These are phyloP conservation scores for Xylariaceae sp. DNA, from an alignment of 2,329 filamentous ascomycete genomes.

Conservation along the genomic window DNA sequence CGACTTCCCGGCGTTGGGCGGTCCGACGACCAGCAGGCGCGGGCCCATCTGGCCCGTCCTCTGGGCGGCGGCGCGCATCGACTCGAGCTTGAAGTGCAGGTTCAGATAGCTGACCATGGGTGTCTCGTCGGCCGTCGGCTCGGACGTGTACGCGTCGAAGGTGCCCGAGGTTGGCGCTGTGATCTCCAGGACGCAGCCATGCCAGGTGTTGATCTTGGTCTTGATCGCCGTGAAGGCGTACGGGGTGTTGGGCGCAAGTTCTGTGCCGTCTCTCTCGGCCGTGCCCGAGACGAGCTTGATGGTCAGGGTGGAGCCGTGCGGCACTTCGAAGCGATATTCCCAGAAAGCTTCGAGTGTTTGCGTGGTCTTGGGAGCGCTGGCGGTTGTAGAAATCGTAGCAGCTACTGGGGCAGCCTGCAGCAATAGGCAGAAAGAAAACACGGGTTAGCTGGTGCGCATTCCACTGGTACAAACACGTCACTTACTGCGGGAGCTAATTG, in stretches of 20 bases:
- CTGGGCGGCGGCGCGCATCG: slow-evolving; percentile 58
- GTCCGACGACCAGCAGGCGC: slow-evolving; percentile 77
- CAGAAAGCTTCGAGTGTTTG: slow-evolving; percentile 55
- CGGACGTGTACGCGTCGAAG: slow-evolving; percentile 51
- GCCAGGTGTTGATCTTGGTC: slow-evolving; percentile 86
- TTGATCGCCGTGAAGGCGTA: slow-evolving; percentile 81
- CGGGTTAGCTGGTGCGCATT: not conserved
- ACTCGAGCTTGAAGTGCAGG: slow-evolving; percentile 79
- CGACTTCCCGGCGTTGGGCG: slow-evolving; percentile 76
- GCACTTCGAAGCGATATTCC: slow-evolving; percentile 76
- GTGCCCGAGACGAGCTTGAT: slow-evolving; percentile 69
- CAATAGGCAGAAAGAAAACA: not conserved
- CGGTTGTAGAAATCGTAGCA: slow-evolving; percentile 15
- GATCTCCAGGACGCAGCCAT: slow-evolving; percentile 81
- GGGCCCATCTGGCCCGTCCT: slow-evolving; percentile 51
- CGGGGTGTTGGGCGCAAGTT: slow-evolving; percentile 72
- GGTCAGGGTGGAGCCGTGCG: slow-evolving; percentile 39
- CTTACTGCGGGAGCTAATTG: slow-evolving; percentile 58
- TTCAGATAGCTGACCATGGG: slow-evolving; percentile 78
- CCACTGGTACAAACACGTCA: not conserved
- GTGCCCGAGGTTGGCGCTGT: slow-evolving; percentile 46
- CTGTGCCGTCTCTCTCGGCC: slow-evolving; percentile 91
- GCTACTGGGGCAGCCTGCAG: slow-evolving; percentile 20
- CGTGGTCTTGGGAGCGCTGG: slow-evolving; percentile 39
- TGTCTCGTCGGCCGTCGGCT: slow-evolving; percentile 70